Base-by-base conservation (phyloP, 192 early-diverging fungal genomes). In the Gamsiella multidivaricata region DNA sequence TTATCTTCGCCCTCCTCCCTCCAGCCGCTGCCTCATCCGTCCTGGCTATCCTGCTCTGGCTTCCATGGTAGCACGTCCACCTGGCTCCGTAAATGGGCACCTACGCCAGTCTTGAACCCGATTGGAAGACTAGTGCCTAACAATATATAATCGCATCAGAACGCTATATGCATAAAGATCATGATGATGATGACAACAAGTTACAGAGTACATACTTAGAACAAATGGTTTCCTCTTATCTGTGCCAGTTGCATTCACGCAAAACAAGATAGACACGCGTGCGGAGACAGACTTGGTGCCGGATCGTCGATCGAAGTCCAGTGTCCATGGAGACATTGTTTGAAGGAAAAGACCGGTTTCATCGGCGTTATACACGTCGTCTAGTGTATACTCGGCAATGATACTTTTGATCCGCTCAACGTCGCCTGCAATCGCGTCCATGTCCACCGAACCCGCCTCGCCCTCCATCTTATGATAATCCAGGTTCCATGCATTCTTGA, bases 291-390 rank as follows among this genome's bases (percentile, higher is more conserved):
- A n/a, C n/a, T n/a, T n/a, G n/a, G n/a, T n/a, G n/a, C n/a, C n/a
- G n/a, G n/a, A n/a, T n/a, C n/a, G n/a, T n/a, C n/a, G n/a, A n/a
- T n/a, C n/a, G n/a, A n/a, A n/a, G n/a, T n/a, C n/a, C n/a, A n/a
- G n/a, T n/a, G n/a, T n/a, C n/a, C n/a, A n/a, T n/a, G n/a, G n/a
- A n/a, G n/a, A n/a, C n/a, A n/a, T n/a, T n/a, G n/a, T n/a, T n/a
- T n/a, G n/a, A n/a, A n/a, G 52, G 20, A 54, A 29, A 8, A 31
- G 52, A 25, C 29, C 29, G 8, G 29, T 25, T 25, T 55, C 54
- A 36, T 55, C 54, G 2, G 54, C 54, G 25, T 55, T 55, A 22
- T 55, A 55, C 2, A 60, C 11, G 22, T 45, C 58, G 2, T 43
- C 43, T 3, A 60, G 43, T 10, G 31, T 4, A 36, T 20, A 55